phyloP scores from a whole-genome alignment of 805 yeast species.

The Suhomyces xylopsoci region DNA sequence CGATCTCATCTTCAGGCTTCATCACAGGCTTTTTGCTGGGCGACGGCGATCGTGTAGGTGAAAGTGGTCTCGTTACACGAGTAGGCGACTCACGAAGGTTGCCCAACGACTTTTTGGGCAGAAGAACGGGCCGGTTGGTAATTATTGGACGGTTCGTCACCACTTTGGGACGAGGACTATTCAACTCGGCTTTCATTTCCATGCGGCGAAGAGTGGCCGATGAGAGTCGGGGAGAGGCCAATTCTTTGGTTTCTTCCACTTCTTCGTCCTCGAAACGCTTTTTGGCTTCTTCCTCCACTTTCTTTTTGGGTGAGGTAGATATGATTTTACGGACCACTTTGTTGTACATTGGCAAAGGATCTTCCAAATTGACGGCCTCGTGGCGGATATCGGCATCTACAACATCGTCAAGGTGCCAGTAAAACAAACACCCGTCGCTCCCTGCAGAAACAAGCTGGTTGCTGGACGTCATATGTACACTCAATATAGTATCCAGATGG shows the following conservation, averaged over 20 bases:
- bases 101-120: slow-evolving; percentile 1
- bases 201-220: slow-evolving; percentile 33
- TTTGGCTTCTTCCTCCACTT: not conserved
- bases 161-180: slow-evolving; percentile 6
- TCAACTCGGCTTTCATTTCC: slow-evolving; percentile 20
- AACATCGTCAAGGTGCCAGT: slow-evolving; percentile 34
- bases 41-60: slow-evolving; percentile 4
- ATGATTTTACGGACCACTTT: slow-evolving; percentile 35
- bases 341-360: slow-evolving; percentile 8
- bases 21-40: slow-evolving; percentile 5
- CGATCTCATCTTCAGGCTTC: not conserved
- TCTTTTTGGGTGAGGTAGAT: slow-evolving; percentile 11
- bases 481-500: slow-evolving; percentile 45
- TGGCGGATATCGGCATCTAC: not conserved
- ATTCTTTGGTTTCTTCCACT: not conserved
- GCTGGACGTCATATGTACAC: slow-evolving; percentile 26
- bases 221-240: slow-evolving; percentile 22
- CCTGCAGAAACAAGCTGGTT: slow-evolving; percentile 42
- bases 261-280: not conserved
- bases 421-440: slow-evolving; percentile 53
- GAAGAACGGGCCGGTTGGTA: slow-evolving; percentile 6
- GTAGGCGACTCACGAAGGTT: slow-evolving; percentile 2
- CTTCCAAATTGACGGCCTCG: not conserved
- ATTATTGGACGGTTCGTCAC: not conserved
- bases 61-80: slow-evolving; percentile 2